Base-by-base conservation (phyloP, 192 early-diverging fungal genomes). In the Podila minutissima region DNA sequence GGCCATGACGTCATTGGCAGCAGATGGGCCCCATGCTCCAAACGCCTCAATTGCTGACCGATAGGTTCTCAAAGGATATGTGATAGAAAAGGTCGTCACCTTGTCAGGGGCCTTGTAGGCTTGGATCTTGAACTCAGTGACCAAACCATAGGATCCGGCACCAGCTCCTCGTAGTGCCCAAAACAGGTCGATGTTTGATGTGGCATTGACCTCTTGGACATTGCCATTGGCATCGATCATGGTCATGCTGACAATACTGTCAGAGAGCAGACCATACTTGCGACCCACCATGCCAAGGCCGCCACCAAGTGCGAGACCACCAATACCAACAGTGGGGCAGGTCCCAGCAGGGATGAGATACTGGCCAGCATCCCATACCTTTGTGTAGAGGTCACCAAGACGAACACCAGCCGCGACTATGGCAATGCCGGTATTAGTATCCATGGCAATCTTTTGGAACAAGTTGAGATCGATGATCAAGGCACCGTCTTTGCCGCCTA, bases 151-250 rank as follows among this genome's bases (percentile, higher is more conserved):
- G 13, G 55, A 74, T 13, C 82, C 76, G 24, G 69, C 84, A 22
- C 89, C 89, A 28, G 83, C 91, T 15, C 89, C 90, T 28, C 88
- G 59, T 13, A 91, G 20, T 1, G 88, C 90, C 83, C 84, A 92
- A 48, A 87, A 92, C 17, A 92, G 62, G 70, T 92, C 89, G 2
- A 68, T 15, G 61, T 89, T 69, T 31, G 74, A 58, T 4, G 24
- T 50, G 15, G 58, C 65, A 53, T 51, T 68, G 31, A 73, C 81
- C 41, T 50, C 55, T 10, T 84, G 64, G 13, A 90, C 15, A 13
- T 72, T 66, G 22, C 89, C 88, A 22, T 74, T 67, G 24, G 78
- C 79, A 31, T 74, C 31, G 20, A 85, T 86, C 20, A 90, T 62
- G 7, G 64, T 38, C 7, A 81, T 55, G 10, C 71, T 15, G 24